Conservation (phyloP, 2,329 filamentous ascomycete species). For the Alternaria ventricosa region DNA sequence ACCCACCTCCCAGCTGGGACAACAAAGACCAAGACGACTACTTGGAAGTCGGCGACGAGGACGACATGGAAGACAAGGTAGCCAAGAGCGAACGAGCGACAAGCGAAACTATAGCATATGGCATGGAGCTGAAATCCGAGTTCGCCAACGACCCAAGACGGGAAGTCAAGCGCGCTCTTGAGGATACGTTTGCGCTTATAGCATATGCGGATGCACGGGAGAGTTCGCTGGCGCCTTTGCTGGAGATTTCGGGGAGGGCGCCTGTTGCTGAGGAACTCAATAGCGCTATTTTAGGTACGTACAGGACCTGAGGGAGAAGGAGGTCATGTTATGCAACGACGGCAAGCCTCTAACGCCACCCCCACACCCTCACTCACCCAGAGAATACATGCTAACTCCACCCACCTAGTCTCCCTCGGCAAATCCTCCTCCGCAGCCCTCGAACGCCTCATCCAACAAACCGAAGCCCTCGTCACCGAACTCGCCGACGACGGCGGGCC, state of each 20-base stretch:
- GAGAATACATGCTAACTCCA: too few species aligned
- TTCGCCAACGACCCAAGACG: slow-evolving; percentile 74
- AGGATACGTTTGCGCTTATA: slow-evolving; percentile 86
- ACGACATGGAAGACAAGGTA: slow-evolving; percentile 39
- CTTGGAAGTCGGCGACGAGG: slow-evolving; percentile 45
- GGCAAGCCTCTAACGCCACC: too few species aligned
- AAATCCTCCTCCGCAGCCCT: slow-evolving; percentile 87
- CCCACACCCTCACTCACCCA: too few species aligned
- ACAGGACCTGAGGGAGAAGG: too few species aligned
- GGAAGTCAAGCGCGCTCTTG: slow-evolving; percentile 75
- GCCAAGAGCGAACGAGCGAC: slow-evolving; percentile 59
- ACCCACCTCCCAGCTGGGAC: slow-evolving; percentile 35
- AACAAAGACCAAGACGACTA: slow-evolving; percentile 45
- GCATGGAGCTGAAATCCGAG: slow-evolving; percentile 76
- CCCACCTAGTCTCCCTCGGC: slow-evolving; percentile 76
- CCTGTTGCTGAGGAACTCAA: slow-evolving; percentile 92
- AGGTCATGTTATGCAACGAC: too few species aligned
- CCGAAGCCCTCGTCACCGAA: slow-evolving; percentile 82
- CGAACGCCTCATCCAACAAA: slow-evolving; percentile 86
- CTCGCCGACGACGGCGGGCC: slow-evolving; percentile 79
- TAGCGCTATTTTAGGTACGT: slow-evolving; percentile 81
- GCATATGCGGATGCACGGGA: slow-evolving; percentile 83
- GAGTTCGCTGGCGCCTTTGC: slow-evolving; percentile 76
- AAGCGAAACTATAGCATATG: slow-evolving; percentile 76
- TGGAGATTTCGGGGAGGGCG: slow-evolving; percentile 76